A percentile compares a stretch with the other conserved stretches of the same genome.
Evolutionary conservation across 768 basidiomycete species (phyloP).

Genomic region (Lentinula detonsa): DNA sequence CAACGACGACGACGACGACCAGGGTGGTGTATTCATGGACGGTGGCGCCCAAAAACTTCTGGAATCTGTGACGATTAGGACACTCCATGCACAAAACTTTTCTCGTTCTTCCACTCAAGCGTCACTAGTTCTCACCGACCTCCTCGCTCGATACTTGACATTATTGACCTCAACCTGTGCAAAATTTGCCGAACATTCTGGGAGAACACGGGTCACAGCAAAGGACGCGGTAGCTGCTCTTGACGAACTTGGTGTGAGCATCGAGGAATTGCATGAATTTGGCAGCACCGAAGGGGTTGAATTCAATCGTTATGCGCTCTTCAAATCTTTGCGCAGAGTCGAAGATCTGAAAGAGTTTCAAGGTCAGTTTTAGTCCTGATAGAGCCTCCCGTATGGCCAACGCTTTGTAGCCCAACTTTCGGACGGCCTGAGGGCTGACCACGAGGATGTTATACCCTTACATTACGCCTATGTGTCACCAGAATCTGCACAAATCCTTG

Average conservation of each 20-base stretch:
- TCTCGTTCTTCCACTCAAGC: slow-evolving; percentile 73
- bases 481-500: slow-evolving; percentile 10
- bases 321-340: slow-evolving; percentile 52
- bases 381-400: slow-evolving; percentile 17
- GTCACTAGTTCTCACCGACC: slow-evolving; percentile 61
- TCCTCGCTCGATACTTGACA: slow-evolving; percentile 68
- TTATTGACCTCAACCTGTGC: slow-evolving; percentile 63
- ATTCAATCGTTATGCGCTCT: slow-evolving; percentile 55
- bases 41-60: slow-evolving; percentile 51
- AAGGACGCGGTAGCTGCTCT: slow-evolving; percentile 62
- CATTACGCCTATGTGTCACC: slow-evolving; percentile 30
- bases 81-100: slow-evolving; percentile 75
- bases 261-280: slow-evolving; percentile 69
- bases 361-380: slow-evolving; percentile 39
- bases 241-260: slow-evolving; percentile 65
- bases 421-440: slow-evolving; percentile 50
- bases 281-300: slow-evolving; percentile 62
- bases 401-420: slow-evolving; percentile 48
- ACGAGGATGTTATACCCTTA: slow-evolving; percentile 51
- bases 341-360: slow-evolving; percentile 73
- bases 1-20: background rate
- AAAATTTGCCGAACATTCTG: slow-evolving; percentile 70
- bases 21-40: slow-evolving; percentile 35
- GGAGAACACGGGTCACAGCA: slow-evolving; percentile 50
- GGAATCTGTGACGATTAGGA: slow-evolving; percentile 61